Percentiles rank a stretch among this genome's conserved stretches.
phyloP scores from a whole-genome alignment of 1,284 basidiomycete species.

The Albatrellus sp. region DNA sequence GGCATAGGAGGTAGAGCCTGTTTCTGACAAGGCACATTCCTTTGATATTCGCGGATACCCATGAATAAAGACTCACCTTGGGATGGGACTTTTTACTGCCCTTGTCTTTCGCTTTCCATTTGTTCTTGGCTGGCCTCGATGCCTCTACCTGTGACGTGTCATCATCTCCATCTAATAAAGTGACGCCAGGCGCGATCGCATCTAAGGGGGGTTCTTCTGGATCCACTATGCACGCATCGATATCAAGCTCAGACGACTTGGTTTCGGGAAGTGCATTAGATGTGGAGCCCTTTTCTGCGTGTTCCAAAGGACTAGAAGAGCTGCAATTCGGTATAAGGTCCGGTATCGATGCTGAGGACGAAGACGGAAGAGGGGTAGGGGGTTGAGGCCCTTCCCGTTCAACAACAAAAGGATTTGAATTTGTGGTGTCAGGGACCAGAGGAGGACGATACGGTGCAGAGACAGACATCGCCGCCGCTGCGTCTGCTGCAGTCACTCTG shows the following conservation, averaged over 20 bases:
- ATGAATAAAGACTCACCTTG: slow-evolving; percentile 6
- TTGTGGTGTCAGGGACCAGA: slow-evolving; percentile 3
- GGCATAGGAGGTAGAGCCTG: slow-evolving; percentile 24
- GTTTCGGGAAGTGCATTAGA: slow-evolving; percentile 11
- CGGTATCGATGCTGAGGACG: slow-evolving; percentile 34
- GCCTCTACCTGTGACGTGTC: not conserved
- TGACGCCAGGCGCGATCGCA: slow-evolving; percentile 10
- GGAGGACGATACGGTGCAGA: slow-evolving; percentile 16
- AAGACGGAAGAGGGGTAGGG: slow-evolving; percentile 18
- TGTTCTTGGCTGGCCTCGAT: slow-evolving; percentile 8
- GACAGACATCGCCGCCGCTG: slow-evolving; percentile 18
- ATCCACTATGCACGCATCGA: slow-evolving; percentile 11
- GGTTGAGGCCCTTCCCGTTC: slow-evolving; percentile 12
- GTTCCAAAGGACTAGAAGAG: slow-evolving; percentile 50
- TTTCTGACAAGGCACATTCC: slow-evolving; percentile 2
- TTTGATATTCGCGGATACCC: not conserved
- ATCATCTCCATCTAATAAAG: slow-evolving; percentile 3
- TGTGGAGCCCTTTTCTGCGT: slow-evolving; percentile 11
- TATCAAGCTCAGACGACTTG: slow-evolving; percentile 7
- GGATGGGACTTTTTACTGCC: slow-evolving; percentile 1
- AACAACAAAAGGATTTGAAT: slow-evolving; percentile 10
- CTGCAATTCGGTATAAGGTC: slow-evolving; percentile 48
- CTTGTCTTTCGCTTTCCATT: slow-evolving; percentile 6
- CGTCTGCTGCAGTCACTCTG: slow-evolving; percentile 15
- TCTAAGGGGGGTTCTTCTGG: slow-evolving; percentile 11